Percentiles rank a stretch among this genome's conserved stretches.
phyloP scores from a whole-genome alignment of 2,329 filamentous ascomycete genomes.

The Madurella mycetomatis region DNA sequence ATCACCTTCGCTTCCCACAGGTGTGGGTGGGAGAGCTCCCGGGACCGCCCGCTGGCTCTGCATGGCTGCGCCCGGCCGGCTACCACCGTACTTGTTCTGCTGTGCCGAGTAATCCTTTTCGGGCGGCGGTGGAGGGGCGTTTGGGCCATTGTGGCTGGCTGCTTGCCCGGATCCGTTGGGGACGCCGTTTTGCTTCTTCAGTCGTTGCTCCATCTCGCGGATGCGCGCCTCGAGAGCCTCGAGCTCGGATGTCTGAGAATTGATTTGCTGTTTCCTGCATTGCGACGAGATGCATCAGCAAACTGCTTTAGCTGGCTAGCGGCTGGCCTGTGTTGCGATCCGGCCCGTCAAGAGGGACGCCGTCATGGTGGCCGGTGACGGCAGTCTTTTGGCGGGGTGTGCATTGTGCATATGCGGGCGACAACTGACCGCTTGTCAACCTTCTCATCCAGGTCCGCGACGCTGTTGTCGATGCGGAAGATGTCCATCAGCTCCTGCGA shows the following conservation, averaged over 20 bases:
- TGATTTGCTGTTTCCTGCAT: constrained; percentile 72
- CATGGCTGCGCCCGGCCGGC: constrained; percentile 51
- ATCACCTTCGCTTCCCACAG: constrained; percentile 61
- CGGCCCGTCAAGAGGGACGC: neutral
- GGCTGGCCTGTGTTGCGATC: too few relatives aligned
- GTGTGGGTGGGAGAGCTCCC: constrained; percentile 57
- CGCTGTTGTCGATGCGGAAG: constrained; percentile 77
- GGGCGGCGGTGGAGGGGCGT: constrained; percentile 22
- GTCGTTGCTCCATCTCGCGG: constrained; percentile 76
- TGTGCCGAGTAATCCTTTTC: constrained; percentile 29
- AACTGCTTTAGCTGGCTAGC: neutral
- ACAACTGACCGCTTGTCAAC: constrained; percentile 73
- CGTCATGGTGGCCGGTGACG: constrained; percentile 7
- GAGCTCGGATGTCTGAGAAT: constrained; percentile 70
- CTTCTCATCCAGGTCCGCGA: constrained; percentile 43
- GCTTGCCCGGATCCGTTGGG: constrained; percentile 22
- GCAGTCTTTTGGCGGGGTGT: constrained; percentile 9
- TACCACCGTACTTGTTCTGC: constrained; percentile 38
- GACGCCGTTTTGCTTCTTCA: constrained; percentile 43
- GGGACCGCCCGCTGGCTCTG: constrained; percentile 48
- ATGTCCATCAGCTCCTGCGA: constrained; percentile 81
- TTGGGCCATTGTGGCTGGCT: constrained; percentile 28
- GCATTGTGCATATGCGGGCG: constrained; percentile 2
- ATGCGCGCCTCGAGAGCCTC: constrained; percentile 80
- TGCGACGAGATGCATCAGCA: constrained; percentile 34